Conservation (phyloP, 2,329 filamentous ascomycete species). For the Trichophyton verrucosum region DNA sequence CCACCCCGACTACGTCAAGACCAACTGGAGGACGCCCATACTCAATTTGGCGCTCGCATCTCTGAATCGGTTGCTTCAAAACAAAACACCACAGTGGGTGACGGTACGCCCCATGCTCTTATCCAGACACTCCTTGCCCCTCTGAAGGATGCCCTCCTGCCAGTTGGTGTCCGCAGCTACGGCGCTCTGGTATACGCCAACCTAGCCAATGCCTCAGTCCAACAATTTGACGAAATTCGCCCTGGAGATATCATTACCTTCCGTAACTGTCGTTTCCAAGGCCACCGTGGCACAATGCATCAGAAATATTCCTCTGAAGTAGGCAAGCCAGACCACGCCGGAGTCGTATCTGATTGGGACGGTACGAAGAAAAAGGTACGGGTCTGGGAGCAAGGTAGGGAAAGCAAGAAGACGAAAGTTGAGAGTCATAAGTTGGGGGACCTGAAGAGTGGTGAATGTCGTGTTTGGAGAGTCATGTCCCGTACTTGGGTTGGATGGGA, state of each 20-base stretch:
- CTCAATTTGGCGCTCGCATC: slow-evolving; percentile 67
- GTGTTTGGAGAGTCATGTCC: slow-evolving; percentile 93
- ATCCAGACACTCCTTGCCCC: slow-evolving; percentile 67
- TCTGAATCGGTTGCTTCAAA: slow-evolving; percentile 55
- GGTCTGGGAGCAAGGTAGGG: slow-evolving; percentile 87
- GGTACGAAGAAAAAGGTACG: slow-evolving; percentile 96
- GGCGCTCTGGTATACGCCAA: slow-evolving; percentile 91
- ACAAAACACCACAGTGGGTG: slow-evolving; percentile 69
- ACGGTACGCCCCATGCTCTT: slow-evolving; percentile 67
- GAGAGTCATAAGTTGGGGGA: slow-evolving; percentile 94
- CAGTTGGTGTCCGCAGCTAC: slow-evolving; percentile 79
- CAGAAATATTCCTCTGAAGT: slow-evolving; percentile 84
- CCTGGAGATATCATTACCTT: slow-evolving; percentile 86
- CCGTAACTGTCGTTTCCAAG: slow-evolving; percentile 87
- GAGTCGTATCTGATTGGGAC: slow-evolving; percentile 89
- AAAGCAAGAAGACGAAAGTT: slow-evolving; percentile 83
- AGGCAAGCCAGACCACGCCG: slow-evolving; percentile 79
- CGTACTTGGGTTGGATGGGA: slow-evolving; percentile 88
- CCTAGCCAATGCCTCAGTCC: slow-evolving; percentile 81
- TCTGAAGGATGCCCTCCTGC: slow-evolving; percentile 59
- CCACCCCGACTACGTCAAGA: slow-evolving; percentile 77
- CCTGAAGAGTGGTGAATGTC: slow-evolving; percentile 82
- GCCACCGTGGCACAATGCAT: slow-evolving; percentile 89
- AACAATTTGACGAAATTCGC: slow-evolving; percentile 84
- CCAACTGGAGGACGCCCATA: slow-evolving; percentile 77